Base-by-base conservation (phyloP, 1,284 basidiomycete species). In the Apiotrichum domesticum region DNA sequence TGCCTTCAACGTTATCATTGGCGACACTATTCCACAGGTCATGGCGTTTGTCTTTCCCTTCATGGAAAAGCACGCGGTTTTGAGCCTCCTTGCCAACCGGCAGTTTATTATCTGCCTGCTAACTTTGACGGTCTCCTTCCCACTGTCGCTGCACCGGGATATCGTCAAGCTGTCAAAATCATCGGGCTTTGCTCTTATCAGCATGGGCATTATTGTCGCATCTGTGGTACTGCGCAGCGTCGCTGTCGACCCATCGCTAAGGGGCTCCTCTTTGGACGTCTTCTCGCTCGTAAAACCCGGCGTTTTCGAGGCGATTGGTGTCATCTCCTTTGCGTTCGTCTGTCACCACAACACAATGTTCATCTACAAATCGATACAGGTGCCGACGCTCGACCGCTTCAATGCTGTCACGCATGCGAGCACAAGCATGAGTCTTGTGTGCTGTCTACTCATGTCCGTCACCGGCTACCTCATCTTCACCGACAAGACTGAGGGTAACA, bases 131-230 rank as follows among this genome's bases (percentile, higher is more conserved):
- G 85, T 98, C 56, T 95, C 93, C 4, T 98, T 93, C 72, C 96
- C 96, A 0, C 83, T 99, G 39, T 95, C 90, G 4, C 82, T 99
- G 15, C 92, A 98, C 73, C 88, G 95, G 53, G 92, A 97, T 75
- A 98, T 99, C 66, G 90, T 96, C 77, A 98, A 96, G 75, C 85
- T 99, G 35, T 87, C 92, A 35, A 87, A 93, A 55, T 93, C 93
- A 4, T 94, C 90, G 37, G 86, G 88, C 1, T 84, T 99, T 57
- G 91, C 90, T 10, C 83, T 91, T 29, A 71, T 93, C 42, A 90
- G 92, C 63, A 99, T 99, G 95, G 76, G 90, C 57, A 86, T 97
- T 73, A 98, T 99, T 68, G 91, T 98, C 51, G 71, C 80, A 40
- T 86, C 91, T 5, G 93, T 99, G 42, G 80, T 95, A 37, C 78